Evolutionary conservation across 2,329 filamentous ascomycete genomes (phyloP), one percentile per base, ranked within the genome.

Genomic region (Penicillium corylophilum): DNA sequence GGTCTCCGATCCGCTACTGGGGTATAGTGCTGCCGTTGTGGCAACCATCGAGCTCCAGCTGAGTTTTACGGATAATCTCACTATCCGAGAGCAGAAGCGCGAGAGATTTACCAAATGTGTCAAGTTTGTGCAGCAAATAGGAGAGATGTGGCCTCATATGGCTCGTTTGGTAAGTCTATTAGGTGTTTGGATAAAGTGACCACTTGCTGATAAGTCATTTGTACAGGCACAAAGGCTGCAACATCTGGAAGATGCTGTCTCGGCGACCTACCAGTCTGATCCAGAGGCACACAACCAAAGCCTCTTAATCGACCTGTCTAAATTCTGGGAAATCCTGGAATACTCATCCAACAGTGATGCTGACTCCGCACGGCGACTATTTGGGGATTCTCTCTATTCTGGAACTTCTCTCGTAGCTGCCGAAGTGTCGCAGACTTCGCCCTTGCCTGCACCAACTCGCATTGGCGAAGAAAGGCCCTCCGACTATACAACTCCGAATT

Each of bases 1-100:
- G 43, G 71, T 77, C 7, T 76, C 76, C 5, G 76, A 79, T 59
- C 76, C 77, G 2, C 71, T 77, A 20, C 58, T 79, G 10, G 76
- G 74, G 2, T 78, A 81, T 38, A 78, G 78, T 48, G 78, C 77
- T 3, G 78, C 76, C 0, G 75, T 81, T 2, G 76, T 80, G 3
- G 79, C 79, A 1, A 82, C 79, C 2, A 81, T 82, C 31, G 79
- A 79, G 54, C 60, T 82, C 2, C 79, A 82, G 54, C 74, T 81
- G 29, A 80, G 78, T 53, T 81, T 79, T 22, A 77, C 79, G n/a
- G 69, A 70, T 47, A 65, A 75, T 35, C 28, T 54, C 12, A 58
- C 59, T 2, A 70, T 74, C 31, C 66, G 74, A 31, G 62, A 71
- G 42, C 67, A 74, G 48, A 79, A 78, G 53, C 67, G 74, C 24